Conservation (phyloP, 768 basidiomycete genomes). For the Macrocybe gigantea region DNA sequence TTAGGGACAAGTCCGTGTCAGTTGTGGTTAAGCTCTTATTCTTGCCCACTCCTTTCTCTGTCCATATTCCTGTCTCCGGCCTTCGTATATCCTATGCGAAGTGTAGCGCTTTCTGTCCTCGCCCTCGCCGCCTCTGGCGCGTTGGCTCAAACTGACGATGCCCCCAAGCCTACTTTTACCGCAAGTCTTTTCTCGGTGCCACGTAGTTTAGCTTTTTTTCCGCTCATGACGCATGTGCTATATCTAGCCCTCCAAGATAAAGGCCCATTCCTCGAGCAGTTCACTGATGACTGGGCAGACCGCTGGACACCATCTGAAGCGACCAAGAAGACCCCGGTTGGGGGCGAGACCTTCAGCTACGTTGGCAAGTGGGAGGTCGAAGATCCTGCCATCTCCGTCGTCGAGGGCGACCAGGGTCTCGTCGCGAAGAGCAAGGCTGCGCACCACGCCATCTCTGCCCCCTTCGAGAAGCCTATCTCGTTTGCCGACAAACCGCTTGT, state of each 20-base stretch:
- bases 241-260: constrained; percentile 65
- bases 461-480: constrained; percentile 72
- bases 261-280: constrained; percentile 96
- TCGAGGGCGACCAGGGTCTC: constrained; percentile 85
- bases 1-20: constrained; percentile 15
- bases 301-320: constrained; percentile 97
- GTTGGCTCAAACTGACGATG: constrained; percentile 51
- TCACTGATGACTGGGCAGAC: constrained; percentile 82
- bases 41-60: constrained; percentile 24
- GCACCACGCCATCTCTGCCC: constrained; percentile 97
- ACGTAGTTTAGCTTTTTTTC: constrained; percentile 3
- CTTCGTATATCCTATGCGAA: constrained; percentile 81
- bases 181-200: constrained; percentile 29
- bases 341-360: constrained; percentile 94
- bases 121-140: constrained; percentile 62
- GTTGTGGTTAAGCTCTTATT: constrained; percentile 8
- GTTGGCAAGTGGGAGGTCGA: constrained; percentile 98
- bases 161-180: constrained; percentile 62
- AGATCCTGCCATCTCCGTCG: constrained; percentile 68
- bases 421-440: constrained; percentile 97
- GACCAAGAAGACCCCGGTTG: constrained; percentile 95
- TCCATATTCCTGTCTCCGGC: constrained; percentile 36
- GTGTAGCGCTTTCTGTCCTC: constrained; percentile 77
- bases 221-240: not conserved
- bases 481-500: constrained; percentile 84